Conservation (phyloP, 306 rosid genomes). For the Castanospermum australe region DNA sequence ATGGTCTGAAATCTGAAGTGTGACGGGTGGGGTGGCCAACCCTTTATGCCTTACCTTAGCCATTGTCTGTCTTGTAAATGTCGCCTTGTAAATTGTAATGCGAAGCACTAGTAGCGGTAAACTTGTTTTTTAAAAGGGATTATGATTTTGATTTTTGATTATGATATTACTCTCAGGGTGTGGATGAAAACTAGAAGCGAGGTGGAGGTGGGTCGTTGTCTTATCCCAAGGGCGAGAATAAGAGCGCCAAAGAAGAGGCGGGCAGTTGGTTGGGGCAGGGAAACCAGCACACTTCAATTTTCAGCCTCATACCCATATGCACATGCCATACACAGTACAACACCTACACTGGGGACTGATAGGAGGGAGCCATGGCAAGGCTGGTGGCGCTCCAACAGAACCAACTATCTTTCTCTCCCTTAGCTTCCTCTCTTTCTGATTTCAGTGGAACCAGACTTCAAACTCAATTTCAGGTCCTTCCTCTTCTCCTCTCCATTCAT, state of each 20-base stretch:
- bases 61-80: too few relatives aligned
- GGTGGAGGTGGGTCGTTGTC: constrained; percentile 51
- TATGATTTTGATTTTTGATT: too few relatives aligned
- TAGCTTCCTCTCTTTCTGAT: constrained; percentile 87
- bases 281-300: constrained; percentile 31
- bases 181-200: constrained; percentile 42
- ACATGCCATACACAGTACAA: too few relatives aligned
- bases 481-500: not conserved
- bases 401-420: constrained; percentile 65
- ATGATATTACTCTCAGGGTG: too few relatives aligned
- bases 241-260: constrained; percentile 38
- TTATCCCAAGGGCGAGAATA: constrained; percentile 63
- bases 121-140: too few relatives aligned
- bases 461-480: constrained; percentile 73
- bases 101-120: too few relatives aligned
- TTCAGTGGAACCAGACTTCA: constrained; percentile 76
- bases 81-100: too few relatives aligned
- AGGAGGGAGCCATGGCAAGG: constrained; percentile 70
- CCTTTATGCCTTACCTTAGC: too few relatives aligned
- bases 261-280: too few relatives aligned
- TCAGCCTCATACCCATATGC: constrained; percentile 21
- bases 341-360: not conserved
- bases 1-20: not conserved
- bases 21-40: not conserved
- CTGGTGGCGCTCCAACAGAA: constrained; percentile 62